Evolutionary conservation across 2,329 filamentous ascomycete genomes (phyloP), one percentile per base, ranked within the genome.

Genomic region (Epichloe amarillans): DNA sequence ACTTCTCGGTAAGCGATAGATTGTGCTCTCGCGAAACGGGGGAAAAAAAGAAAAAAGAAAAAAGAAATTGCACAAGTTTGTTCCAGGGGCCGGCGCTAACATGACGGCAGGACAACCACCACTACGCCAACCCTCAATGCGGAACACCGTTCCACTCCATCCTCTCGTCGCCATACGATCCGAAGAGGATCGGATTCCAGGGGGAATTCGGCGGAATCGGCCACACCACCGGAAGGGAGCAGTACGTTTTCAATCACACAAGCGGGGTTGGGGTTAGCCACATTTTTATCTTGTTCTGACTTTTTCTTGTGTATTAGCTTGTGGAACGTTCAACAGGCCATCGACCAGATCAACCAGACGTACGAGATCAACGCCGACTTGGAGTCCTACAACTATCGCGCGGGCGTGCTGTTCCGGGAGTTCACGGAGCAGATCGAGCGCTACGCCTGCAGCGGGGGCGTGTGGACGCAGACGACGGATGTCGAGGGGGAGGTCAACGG

Each of bases 401-500:
- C 77, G 0, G 74, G 81, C 41, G 57, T 74, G 15, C 70, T 86
- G 1, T 74, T 84, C 23, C 70, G 72, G 2, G 82, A 85, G 57
- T 70, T 85, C 3, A 73, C 74, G 38, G 76, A 82, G 50, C 72
- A 83, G 59, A 76, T 85, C 35, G 70, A 77, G 52, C 65, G 65
- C 11, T 86, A 72, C 51, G 72, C 77, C 0, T 87, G 84, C 65
- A 83, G 77, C 36, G 83, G 78, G 0, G 84, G 76, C 11, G 75
- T 87, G 0, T 87, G 82, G 75, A 87, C 84, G 1, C 83, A 87
- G 68, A 87, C 83, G 0, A 84, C 80, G 0, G 84, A 87, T 57
- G 83, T 87, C 0, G 83, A 87, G 61, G 83, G 83, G 4, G 84
- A 87, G 61, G 80, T 87, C 8, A 88, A 87, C 56, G 84, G 84